Base-by-base conservation (phyloP, 345 rosid genomes). In the Citrus australasica region DNA sequence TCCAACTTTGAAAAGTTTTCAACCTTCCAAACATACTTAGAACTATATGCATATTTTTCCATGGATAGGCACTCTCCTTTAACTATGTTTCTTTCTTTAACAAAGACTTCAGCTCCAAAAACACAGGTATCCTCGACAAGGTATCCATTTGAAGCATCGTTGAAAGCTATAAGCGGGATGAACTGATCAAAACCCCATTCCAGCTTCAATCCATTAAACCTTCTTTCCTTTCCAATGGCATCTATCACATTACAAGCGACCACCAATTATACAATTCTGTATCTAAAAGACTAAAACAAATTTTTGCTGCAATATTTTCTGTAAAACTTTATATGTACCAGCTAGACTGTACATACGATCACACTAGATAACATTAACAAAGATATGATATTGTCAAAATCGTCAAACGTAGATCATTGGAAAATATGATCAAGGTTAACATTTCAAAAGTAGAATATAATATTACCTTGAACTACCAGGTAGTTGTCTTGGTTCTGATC, bases 71-170 rank as follows among this genome's bases (percentile, higher is more conserved):
- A 70, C 76, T 89, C 88, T 73, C 79, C 84, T 64, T 63, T 82
- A 21, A 83, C 82, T 2, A 75, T 53, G 73, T 80, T 76, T 46
- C 61, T 80, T 82, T 85, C 92, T 80, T 70, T 82, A 17, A 84
- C 86, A 40, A 83, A 84, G 7, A 89, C 85, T 73, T 89, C 90
- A 10, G 74, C 89, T 28, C 92, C 92, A 28, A 89, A 24, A 7
- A 82, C 81, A 38, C 88, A 84, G 3, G 80, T 46, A 75, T 85
- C 89, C 0, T 84, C 83, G 63, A 84, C 56, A 0, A 85, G 81
- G 81, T 84, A 87, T 28, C 88, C 92, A 19, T 83, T 83, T 19
- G 60, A 75, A 16, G 67, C 69, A 64, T 85, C 84, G 1, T 32
- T 67, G 46, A 89, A 83, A 19, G 28, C 22, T 65, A 40, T 63